Evolutionary conservation across 176 grass and related monocot species (phyloP).

Genomic region (Oryza coarctata): DNA sequence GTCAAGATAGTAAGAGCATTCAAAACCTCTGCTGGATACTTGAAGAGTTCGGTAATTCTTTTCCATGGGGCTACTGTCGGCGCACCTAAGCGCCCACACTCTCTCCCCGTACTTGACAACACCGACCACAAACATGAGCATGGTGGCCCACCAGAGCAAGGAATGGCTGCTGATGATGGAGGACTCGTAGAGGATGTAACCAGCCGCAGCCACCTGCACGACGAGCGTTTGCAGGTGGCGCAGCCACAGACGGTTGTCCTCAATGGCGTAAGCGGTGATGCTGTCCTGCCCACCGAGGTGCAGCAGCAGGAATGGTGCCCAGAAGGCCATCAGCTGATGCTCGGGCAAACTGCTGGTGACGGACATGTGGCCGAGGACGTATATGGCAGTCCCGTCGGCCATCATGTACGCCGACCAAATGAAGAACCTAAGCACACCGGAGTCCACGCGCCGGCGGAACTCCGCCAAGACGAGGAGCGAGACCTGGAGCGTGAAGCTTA

Average conservation of each 20-base stretch:
- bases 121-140: not conserved
- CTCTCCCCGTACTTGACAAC: not conserved
- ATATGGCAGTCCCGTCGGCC: not conserved
- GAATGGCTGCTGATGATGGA: not conserved
- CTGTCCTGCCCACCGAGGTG: too few relatives aligned
- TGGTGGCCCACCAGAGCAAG: not conserved
- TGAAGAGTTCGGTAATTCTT: not conserved
- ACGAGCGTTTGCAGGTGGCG: not conserved
- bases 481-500: not conserved
- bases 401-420: conserved; percentile 21
- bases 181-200: not conserved
- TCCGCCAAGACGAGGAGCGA: conserved; percentile 6
- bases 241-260: too few relatives aligned
- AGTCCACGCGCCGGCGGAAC: not conserved
- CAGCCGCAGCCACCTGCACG: not conserved
- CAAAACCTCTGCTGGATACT: too few relatives aligned
- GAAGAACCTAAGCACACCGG: not conserved
- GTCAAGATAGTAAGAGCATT: not conserved
- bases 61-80: not conserved
- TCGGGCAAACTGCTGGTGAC: not conserved
- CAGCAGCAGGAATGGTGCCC: too few relatives aligned
- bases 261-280: too few relatives aligned
- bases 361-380: conserved; percentile 6
- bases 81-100: not conserved
- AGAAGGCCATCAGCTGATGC: not conserved